These are phyloP conservation scores for Penicillium paneum DNA, from an alignment of 2,329 filamentous ascomycete genomes.

Conservation along the genomic window DNA sequence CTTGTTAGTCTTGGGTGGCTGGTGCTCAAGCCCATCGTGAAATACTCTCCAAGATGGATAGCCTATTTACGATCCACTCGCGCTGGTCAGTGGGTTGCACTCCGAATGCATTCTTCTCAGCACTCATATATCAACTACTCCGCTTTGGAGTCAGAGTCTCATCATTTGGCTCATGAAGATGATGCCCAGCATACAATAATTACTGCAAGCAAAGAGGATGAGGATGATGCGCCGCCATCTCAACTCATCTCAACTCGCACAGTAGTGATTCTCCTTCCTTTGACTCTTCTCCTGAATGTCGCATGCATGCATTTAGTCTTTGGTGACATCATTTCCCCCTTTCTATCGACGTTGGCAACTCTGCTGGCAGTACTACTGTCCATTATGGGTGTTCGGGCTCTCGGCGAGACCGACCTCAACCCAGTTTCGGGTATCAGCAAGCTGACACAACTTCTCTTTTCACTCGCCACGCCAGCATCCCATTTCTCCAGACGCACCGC, in stretches of 20 bases:
- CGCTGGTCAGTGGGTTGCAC: slow-evolving; percentile 27
- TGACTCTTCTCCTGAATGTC: slow-evolving; percentile 77
- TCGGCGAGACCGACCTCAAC: slow-evolving; percentile 86
- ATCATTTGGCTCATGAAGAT: slow-evolving; percentile 4
- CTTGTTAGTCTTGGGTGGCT: slow-evolving; percentile 83
- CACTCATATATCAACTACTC: slow-evolving; percentile 34
- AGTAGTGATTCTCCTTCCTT: slow-evolving; percentile 69
- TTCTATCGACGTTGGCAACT: slow-evolving; percentile 73
- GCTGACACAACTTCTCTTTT: slow-evolving; percentile 92
- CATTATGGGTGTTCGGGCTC: slow-evolving; percentile 62
- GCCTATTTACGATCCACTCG: slow-evolving; percentile 29
- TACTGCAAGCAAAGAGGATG: slow-evolving; percentile 21
- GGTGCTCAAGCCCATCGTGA: slow-evolving; percentile 60
- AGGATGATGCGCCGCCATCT: slow-evolving; percentile 76
- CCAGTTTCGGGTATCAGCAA: slow-evolving; percentile 96
- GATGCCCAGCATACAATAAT: background rate
- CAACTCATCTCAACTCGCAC: slow-evolving; percentile 72
- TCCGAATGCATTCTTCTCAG: slow-evolving; percentile 16
- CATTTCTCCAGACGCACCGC: slow-evolving; percentile 74
- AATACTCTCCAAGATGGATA: slow-evolving; percentile 42
- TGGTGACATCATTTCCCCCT: slow-evolving; percentile 73
- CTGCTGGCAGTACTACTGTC: slow-evolving; percentile 71
- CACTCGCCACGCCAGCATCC: slow-evolving; percentile 75
- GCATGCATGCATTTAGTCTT: slow-evolving; percentile 79
- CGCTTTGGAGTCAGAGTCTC: slow-evolving; percentile 19